Evolutionary conservation across 345 rosid genomes (phyloP), one percentile per base, ranked within the genome.

Genomic region (Syzygium oleosum): DNA sequence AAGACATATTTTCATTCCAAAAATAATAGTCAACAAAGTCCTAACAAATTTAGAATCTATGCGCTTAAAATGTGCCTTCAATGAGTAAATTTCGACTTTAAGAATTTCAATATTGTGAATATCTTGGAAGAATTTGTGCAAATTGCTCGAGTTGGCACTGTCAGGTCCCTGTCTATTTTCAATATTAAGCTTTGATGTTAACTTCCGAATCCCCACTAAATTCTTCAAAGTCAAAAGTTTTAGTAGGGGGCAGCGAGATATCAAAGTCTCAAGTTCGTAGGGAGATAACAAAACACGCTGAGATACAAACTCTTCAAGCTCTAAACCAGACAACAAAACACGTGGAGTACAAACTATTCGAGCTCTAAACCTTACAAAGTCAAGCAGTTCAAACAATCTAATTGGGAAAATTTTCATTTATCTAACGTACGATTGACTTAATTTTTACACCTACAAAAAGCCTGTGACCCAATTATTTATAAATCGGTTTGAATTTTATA

Each of bases 261-360:
- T 58, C 1, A 25, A 0, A 58, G 63, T 0, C 63, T 61, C 63
- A 58, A 56, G 41, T 56, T 0, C 23, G 5, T 56, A 25, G 12
- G n/a, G 61, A 56, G 61, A 23, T 27, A 4, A 25, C 27, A 21
- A 21, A 55, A 1, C 12, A 56, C 23, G 61, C 9, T 38, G 23
- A 56, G 61, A 56, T 23, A 4, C n/a, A 9, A 58, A 58, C 5
- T 58, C 23, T n/a, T 58, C 0, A 58, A 58, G 29, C 25, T 58
- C 6, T 0, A 38, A 38, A 38, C 41, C 41, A 38, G 41, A 38
- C 41, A 38, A 38, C 41, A 38, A 38, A 38, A 38, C 41, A 38
- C 41, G 41, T 38, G 3, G 41, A 38, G 41, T 38, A 38, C 41
- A 38, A 38, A 38, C 41, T 38, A 38, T 38, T 38, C 41, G 41